These are phyloP conservation scores for Mycena albidolilacea DNA, from an alignment of 768 basidiomycete species.

Conservation along the genomic window DNA sequence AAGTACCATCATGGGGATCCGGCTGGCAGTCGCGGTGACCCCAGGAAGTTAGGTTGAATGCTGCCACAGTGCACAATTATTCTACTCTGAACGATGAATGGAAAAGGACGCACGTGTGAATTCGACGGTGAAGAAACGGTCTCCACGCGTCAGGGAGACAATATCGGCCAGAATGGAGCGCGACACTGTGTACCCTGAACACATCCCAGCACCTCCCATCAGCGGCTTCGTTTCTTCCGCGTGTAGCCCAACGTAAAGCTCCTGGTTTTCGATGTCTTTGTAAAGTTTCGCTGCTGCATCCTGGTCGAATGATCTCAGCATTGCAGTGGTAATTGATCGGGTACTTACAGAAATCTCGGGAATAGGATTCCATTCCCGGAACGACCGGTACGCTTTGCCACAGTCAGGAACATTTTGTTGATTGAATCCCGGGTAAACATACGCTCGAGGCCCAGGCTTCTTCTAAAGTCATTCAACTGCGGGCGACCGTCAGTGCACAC, in stretches of 20 bases:
- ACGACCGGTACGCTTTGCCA: conserved; percentile 76
- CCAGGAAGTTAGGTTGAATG: conserved; percentile 84
- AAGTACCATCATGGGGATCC: conserved; percentile 76
- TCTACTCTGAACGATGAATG: no score
- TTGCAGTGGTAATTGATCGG: not conserved
- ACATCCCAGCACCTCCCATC: conserved; percentile 79
- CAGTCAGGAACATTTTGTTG: no score
- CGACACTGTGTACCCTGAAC: conserved; percentile 88
- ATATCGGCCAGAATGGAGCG: conserved; percentile 89
- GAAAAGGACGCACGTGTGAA: conserved; percentile 75
- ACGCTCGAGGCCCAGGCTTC: conserved; percentile 81
- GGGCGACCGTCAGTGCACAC: not conserved
- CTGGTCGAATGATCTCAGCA: conserved; percentile 48
- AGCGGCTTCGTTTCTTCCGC: conserved; percentile 80
- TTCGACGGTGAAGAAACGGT: conserved; percentile 84
- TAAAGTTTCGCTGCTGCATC: conserved; percentile 76
- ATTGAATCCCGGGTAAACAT: conserved; percentile 17
- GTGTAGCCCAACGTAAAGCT: conserved; percentile 82
- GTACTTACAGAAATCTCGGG: conserved; percentile 65
- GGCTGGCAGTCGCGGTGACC: conserved; percentile 81
- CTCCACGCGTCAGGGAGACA: conserved; percentile 81
- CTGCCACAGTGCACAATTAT: conserved; percentile 51
- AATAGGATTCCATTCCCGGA: conserved; percentile 83
- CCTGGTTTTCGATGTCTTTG: conserved; percentile 82
- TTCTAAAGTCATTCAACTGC: conserved; percentile 79